Evolutionary conservation across 164 flowering plant genomes (phyloP).

Genomic region (Platanus orientalis): DNA sequence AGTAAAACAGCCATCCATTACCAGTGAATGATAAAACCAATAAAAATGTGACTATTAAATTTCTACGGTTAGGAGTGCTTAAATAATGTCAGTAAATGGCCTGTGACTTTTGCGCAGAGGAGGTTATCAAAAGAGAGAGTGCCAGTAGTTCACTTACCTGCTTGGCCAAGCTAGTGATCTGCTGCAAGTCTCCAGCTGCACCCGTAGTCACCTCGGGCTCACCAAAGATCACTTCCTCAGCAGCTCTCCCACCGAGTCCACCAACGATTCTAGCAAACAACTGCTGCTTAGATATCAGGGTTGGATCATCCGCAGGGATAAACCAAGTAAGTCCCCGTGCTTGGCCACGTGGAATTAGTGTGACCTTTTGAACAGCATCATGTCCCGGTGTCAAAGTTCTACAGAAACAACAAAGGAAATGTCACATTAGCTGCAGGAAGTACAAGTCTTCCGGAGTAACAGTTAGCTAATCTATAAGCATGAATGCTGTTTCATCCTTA

Average conservation of each 20-base stretch:
- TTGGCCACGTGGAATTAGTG: constrained; percentile 80
- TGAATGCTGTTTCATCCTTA: neutral
- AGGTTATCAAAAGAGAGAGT: neutral
- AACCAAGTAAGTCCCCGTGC: constrained; percentile 91
- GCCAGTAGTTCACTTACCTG: constrained; percentile 39
- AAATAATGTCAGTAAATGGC: neutral
- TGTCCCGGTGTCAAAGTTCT: constrained; percentile 93
- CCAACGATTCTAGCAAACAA: constrained; percentile 88
- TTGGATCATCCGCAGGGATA: constrained; percentile 78
- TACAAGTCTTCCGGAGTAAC: neutral
- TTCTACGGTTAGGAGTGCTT: neutral
- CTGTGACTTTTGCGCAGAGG: neutral
- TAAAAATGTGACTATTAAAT: neutral
- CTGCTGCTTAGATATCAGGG: constrained; percentile 79
- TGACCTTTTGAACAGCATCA: constrained; percentile 88
- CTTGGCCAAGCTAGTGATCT: constrained; percentile 76
- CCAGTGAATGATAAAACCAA: constrained; percentile 1
- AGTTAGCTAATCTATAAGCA: neutral
- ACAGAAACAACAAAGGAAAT: constrained; percentile 13
- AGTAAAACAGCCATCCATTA: neutral
- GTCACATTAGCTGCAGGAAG: neutral
- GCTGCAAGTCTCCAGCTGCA: constrained; percentile 84
- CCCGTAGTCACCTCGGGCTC: constrained; percentile 89
- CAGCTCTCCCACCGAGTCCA: constrained; percentile 90
- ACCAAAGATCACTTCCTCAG: constrained; percentile 85